Evolutionary conservation across 768 basidiomycete genomes (phyloP), one percentile per base, ranked within the genome.

Genomic region (Leccinellum rugosiceps): DNA sequence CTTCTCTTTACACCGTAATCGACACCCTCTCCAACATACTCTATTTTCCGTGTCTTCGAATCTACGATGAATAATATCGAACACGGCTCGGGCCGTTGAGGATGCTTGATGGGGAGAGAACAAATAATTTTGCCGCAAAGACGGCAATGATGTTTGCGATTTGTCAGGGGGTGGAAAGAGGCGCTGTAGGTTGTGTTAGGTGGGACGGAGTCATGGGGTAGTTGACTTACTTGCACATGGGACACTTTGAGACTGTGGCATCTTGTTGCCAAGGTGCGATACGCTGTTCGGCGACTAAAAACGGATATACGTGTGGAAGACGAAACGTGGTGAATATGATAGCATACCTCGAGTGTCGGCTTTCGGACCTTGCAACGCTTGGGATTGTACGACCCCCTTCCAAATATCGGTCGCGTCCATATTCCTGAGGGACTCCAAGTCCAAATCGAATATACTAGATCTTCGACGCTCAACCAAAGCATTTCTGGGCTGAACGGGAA

Each of bases 261-360:
- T 98, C 96, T 41, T 89, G 85, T 69, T 97, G 85, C 96, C 96
- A 99, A 5, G 93, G 93, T 3, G 97, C 94, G 63, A 99, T 94
- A 45, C 82, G 78, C 72, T 96, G 95, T 72, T 99, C 96, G 3
- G 86, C 87, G 53, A 81, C 88, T 90, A 26, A 10, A 54, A 15
- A 38, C 11, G 25, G 11, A 45, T 45, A 28, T 14, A 30, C 1
- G 28, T 50, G 51, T 56, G 59, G 58, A 54, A 54, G 30, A 56
- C 11, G 25, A 31, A 44, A 19, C 21, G 26, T 43, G n/a, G n/a
- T 30, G 55, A 44, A 54, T 4, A 8, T 41, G 55, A 28, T 23
- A 6, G 55, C 75, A 52, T 65, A 92, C 92, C 85, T 76, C 92
- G 78, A 48, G 89, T 80, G 60, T 90, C 84, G 17, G 72, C 76